Percentiles rank a stretch among this genome's conserved stretches.
These are phyloP conservation scores for Ceratocystis albifundus DNA, from an alignment of 2,329 filamentous ascomycete species.

Conservation along the genomic window DNA sequence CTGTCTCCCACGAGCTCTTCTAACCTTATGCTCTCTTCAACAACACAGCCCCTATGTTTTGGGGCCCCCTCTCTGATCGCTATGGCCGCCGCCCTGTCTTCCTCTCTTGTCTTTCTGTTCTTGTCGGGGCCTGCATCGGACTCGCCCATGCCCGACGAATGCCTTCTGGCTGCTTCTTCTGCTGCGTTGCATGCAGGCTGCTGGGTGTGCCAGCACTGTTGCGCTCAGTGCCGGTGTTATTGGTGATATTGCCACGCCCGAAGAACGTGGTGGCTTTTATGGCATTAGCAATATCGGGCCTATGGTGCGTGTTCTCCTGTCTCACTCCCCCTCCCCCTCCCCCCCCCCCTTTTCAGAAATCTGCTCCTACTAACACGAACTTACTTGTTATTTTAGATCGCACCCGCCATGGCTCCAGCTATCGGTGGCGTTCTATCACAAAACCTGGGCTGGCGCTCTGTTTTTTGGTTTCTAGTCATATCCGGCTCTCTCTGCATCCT, in stretches of 20 bases:
- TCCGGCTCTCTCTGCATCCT: conserved; percentile 32
- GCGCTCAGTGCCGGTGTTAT: conserved; percentile 30
- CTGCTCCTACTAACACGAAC: background rate
- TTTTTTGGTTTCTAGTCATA: conserved; percentile 45
- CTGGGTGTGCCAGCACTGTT: conserved; percentile 31
- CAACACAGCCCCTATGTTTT: conserved; percentile 29
- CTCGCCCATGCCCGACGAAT: conserved; percentile 28
- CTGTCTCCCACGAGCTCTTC: background rate
- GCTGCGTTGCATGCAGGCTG: conserved; percentile 29
- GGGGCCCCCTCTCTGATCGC: conserved; percentile 31
- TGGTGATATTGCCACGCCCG: conserved; percentile 29
- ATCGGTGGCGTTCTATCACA: conserved; percentile 40
- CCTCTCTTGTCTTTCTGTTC: conserved; percentile 28
- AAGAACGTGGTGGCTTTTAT: conserved; percentile 30
- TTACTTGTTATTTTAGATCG: conserved; percentile 27
- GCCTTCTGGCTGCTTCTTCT: conserved; percentile 30
- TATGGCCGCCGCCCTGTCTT: conserved; percentile 29
- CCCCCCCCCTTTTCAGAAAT: background rate
- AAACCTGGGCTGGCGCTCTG: conserved; percentile 39
- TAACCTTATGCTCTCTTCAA: background rate
- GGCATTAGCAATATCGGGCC: conserved; percentile 31
- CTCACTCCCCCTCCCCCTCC: too few relatives aligned
- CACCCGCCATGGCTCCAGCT: conserved; percentile 39
- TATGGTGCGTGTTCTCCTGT: conserved; percentile 24
- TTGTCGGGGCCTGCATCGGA: conserved; percentile 30